A percentile compares a stretch with the other conserved stretches of the same genome.
phyloP scores from a whole-genome alignment of 345 rosid species.

The Eucalyptus sp. region DNA sequence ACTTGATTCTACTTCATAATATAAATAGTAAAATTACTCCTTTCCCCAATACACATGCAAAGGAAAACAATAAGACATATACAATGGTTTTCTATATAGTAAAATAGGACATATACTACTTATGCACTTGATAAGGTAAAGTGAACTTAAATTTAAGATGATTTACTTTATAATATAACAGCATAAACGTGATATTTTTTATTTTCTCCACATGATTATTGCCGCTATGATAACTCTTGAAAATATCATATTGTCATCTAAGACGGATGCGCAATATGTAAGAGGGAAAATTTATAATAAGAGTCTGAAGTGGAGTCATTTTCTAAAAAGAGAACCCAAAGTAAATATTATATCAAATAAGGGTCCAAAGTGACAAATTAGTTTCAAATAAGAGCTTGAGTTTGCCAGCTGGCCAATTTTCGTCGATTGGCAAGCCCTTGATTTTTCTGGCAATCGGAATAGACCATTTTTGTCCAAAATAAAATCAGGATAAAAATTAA shows the following conservation, averaged over 20 bases:
- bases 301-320: fast-evolving
- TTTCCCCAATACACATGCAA: neutral
- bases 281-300: neutral
- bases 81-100: neutral
- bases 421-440: neutral
- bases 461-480: neutral
- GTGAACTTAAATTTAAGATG: neutral
- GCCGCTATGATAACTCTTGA: neutral
- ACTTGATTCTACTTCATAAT: neutral
- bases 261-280: neutral
- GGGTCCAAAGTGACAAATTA: fast-evolving
- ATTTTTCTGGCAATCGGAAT: fast-evolving
- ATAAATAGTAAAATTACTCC: neutral
- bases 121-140: too few relatives aligned
- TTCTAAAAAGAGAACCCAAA: neutral
- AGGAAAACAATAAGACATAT: neutral
- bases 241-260: neutral
- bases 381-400: neutral
- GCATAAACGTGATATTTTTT: neutral
- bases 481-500: neutral
- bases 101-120: too few relatives aligned
- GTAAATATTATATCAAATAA: neutral
- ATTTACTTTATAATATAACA: neutral
- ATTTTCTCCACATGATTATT: too few relatives aligned
- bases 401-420: fast-evolving